phyloP scores from a whole-genome alignment of 768 basidiomycete genomes.

The Strobilomyces echinocephalus region DNA sequence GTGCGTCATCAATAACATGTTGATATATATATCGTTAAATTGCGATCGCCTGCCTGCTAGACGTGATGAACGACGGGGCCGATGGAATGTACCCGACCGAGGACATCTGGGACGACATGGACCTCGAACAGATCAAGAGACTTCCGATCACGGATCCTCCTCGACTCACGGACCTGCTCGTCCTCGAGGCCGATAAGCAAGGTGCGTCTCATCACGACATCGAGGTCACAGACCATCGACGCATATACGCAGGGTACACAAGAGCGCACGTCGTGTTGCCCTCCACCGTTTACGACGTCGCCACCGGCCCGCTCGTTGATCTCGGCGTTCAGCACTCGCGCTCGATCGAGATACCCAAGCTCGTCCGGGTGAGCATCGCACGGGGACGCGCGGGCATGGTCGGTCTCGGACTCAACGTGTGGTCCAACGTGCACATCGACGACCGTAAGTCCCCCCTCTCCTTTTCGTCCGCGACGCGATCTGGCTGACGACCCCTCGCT shows the following conservation, averaged over 20 bases:
- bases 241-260: background rate
- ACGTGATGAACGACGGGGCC: constrained; percentile 42
- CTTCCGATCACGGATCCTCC: constrained; percentile 16
- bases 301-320: constrained; percentile 43
- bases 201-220: too few relatives aligned
- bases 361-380: constrained; percentile 43
- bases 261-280: constrained; percentile 43
- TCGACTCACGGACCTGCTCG: background rate
- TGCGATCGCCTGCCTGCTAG: constrained; percentile 13
- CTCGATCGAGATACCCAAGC: constrained; percentile 38
- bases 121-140: constrained; percentile 42
- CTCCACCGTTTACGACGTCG: constrained; percentile 54
- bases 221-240: too few relatives aligned
- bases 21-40: background rate
- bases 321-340: constrained; percentile 20
- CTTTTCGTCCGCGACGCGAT: constrained; percentile 19
- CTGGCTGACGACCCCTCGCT: background rate
- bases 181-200: too few relatives aligned
- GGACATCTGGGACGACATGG: background rate
- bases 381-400: constrained; percentile 28
- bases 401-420: constrained; percentile 52
- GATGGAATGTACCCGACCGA: constrained; percentile 34
- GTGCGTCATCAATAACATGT: background rate
- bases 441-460: too few relatives aligned
- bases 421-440: constrained; percentile 43